A percentile compares a stretch with the other conserved stretches of the same genome.
Evolutionary conservation across 2,329 filamentous ascomycete genomes (phyloP).

Genomic region (Sordariomycetes sp.): DNA sequence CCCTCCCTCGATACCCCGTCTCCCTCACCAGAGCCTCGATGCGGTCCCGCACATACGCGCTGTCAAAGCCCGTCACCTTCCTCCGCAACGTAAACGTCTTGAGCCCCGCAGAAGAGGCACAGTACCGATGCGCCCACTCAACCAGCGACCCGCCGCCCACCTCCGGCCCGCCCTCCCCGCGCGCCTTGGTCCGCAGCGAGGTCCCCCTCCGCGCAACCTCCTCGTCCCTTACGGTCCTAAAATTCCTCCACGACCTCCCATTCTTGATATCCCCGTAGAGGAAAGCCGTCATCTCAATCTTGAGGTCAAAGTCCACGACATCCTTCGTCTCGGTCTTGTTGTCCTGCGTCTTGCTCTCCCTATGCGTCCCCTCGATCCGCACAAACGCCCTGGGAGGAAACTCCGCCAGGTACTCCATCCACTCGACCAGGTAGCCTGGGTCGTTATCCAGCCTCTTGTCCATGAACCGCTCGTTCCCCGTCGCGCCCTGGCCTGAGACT

Average conservation of each 20-base stretch:
- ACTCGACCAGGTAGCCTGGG: conserved; percentile 24
- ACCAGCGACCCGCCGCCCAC: conserved; percentile 15
- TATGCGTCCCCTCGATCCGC: conserved; percentile 38
- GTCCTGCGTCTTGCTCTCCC: conserved; percentile 31
- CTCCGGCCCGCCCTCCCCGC: conserved; percentile 16
- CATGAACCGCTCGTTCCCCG: conserved; percentile 26
- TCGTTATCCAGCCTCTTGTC: conserved; percentile 30
- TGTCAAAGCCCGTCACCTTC: conserved; percentile 46
- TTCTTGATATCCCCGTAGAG: conserved; percentile 32
- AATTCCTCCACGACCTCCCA: conserved; percentile 23
- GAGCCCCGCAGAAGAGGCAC: conserved; percentile 39
- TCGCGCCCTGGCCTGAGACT: conserved; percentile 10
- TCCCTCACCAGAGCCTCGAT: conserved; percentile 43
- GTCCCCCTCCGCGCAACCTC: conserved; percentile 55
- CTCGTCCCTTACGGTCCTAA: conserved; percentile 41
- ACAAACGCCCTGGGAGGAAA: conserved; percentile 40
- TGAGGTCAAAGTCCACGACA: conserved; percentile 46
- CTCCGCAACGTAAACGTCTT: conserved; percentile 41
- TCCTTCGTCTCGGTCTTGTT: conserved; percentile 30
- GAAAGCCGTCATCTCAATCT: conserved; percentile 44
- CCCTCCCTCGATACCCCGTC: conserved; percentile 54
- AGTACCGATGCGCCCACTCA: conserved; percentile 59
- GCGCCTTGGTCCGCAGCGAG: conserved; percentile 24
- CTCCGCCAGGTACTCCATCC: conserved; percentile 27
- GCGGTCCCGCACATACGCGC: conserved; percentile 32